Evolutionary conservation across 176 grass and related monocot species (phyloP).

Genomic region (Typha latifolia): DNA sequence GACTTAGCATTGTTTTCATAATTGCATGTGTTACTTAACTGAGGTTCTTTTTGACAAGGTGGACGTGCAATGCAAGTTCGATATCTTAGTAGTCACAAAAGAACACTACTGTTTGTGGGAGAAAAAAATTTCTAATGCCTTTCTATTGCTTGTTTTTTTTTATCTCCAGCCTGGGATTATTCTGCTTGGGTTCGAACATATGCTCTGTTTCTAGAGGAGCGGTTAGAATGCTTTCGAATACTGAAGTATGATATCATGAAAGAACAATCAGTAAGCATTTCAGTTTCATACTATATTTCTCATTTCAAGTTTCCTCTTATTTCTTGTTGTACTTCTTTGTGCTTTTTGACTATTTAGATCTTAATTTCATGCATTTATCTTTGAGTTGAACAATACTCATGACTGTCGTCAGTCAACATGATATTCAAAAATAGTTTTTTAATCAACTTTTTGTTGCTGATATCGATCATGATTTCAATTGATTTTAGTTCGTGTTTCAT

Average conservation of each 20-base stretch:
- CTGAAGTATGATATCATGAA: conserved; percentile 28
- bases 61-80: background rate
- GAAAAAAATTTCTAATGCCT: background rate
- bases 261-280: conserved; percentile 7
- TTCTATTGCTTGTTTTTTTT: background rate
- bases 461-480: background rate
- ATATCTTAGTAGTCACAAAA: background rate
- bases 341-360: background rate
- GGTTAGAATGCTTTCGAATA: conserved; percentile 30
- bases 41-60: background rate
- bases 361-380: background rate
- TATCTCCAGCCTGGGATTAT: conserved; percentile 28
- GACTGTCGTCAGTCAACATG: background rate
- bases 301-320: background rate
- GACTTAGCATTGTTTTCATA: too few relatives aligned
- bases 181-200: conserved; percentile 47
- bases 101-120: background rate
- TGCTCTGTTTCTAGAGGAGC: conserved; percentile 37
- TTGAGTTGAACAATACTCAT: background rate
- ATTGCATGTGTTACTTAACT: background rate
- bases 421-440: background rate
- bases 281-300: background rate
- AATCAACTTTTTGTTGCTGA: background rate
- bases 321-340: conserved; percentile 1
- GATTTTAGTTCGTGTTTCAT: background rate